phyloP scores from a whole-genome alignment of 176 grass and related monocot species.

The Zea luxurians region DNA sequence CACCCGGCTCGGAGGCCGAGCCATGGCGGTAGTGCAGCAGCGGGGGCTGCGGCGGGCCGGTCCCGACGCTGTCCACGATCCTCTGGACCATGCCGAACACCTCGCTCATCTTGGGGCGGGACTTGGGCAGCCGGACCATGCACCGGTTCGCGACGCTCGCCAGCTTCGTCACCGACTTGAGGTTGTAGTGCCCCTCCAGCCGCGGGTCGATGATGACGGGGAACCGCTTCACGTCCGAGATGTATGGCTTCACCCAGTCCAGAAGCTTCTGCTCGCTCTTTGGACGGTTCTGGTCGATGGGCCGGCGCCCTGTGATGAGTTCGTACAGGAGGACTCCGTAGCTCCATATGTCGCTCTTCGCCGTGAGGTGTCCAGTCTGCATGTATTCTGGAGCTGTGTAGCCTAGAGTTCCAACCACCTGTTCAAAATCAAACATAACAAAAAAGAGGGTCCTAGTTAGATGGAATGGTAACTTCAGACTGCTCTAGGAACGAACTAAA shows the following conservation, averaged over 20 bases:
- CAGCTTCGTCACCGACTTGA: conserved; percentile 69
- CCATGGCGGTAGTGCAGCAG: conserved; percentile 48
- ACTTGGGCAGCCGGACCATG: conserved; percentile 59
- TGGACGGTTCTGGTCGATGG: conserved; percentile 82
- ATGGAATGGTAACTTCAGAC: no score
- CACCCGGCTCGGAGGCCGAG: conserved; percentile 6
- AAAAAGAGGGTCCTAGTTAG: no score
- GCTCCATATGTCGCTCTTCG: conserved; percentile 91
- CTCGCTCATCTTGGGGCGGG: conserved; percentile 94
- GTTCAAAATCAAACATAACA: not conserved
- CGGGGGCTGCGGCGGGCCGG: conserved; percentile 57
- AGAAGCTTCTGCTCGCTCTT: conserved; percentile 90
- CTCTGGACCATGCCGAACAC: conserved; percentile 74
- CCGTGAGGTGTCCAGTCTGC: conserved; percentile 81
- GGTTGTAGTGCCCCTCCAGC: conserved; percentile 65
- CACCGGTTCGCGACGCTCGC: conserved; percentile 78
- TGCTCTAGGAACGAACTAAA: not conserved
- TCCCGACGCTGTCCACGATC: conserved; percentile 51
- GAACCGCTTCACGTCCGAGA: conserved; percentile 59
- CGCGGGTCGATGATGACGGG: conserved; percentile 76
- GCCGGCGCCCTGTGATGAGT: conserved; percentile 81
- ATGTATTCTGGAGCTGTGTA: conserved; percentile 95
- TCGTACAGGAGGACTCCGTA: conserved; percentile 93
- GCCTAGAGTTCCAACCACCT: conserved; percentile 89
- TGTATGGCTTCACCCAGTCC: conserved; percentile 95